Evolutionary conservation across 2,329 filamentous ascomycete species (phyloP).

Genomic region (Epichloe sibirici): DNA sequence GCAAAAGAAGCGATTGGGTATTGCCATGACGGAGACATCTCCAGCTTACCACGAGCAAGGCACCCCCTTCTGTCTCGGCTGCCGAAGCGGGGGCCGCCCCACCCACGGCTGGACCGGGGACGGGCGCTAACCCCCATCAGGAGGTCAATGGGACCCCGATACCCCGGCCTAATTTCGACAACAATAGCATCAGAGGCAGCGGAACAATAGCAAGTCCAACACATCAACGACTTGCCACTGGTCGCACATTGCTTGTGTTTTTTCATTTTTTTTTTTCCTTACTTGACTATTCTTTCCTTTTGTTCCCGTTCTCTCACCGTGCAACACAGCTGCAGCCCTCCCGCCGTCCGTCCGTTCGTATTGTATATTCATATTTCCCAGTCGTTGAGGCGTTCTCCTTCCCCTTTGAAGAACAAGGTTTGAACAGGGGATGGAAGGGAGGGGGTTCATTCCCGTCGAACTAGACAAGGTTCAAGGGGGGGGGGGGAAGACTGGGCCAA

Average conservation of each 20-base stretch:
- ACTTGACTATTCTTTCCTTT: no score
- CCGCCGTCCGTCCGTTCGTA: background rate
- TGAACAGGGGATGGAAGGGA: background rate
- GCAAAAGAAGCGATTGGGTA: background rate
- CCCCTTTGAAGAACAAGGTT: background rate
- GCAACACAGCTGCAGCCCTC: no score
- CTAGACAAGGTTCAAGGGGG: background rate
- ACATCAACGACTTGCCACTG: background rate
- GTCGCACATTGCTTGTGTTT: no score
- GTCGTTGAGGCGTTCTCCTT: background rate
- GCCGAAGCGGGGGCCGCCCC: background rate
- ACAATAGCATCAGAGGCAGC: conserved; percentile 18
- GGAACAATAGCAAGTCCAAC: conserved; percentile 16
- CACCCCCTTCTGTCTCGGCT: background rate
- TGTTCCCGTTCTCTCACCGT: no score
- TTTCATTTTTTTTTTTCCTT: no score
- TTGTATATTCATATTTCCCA: no score
- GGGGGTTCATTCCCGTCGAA: background rate
- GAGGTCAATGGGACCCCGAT: conserved; percentile 14
- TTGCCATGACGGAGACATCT: background rate
- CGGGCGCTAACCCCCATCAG: conserved; percentile 18
- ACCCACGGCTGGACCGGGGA: conserved; percentile 7
- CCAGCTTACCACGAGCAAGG: background rate
- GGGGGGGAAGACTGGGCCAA: background rate
- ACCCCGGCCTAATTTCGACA: conserved; percentile 14